Base-by-base conservation (phyloP, 192 early-diverging fungal species). In the Mortierella hygrophila region DNA sequence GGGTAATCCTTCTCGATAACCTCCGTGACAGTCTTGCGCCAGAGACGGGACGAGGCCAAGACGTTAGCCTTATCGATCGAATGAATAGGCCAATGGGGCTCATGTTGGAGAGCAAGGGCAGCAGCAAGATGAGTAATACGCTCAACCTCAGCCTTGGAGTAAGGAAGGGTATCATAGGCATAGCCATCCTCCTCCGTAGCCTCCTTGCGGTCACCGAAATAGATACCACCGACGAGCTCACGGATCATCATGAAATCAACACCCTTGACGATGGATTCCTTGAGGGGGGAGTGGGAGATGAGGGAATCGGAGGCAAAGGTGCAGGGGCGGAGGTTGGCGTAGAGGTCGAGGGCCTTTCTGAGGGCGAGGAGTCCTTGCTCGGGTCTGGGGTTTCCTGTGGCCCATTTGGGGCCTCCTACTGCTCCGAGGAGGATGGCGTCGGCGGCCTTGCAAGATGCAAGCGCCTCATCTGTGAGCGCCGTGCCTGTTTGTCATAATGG, bases 41-140 rank as follows among this genome's bases (percentile, higher is more conserved):
- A 99, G 73, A 99, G 94, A 88, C 98, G 95, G 26, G 98, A 99
- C 2, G 97, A 96, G 37, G 98, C 98, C 68, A 99, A 91, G 3
- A 99, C 98, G 87, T 99, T 99, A 74, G 98, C 98, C 92, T 99
- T 99, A 93, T 99, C 98, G 75, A 99, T 96, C 35, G 97, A 98
- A 80, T 97, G 98, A 83, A 99, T 97, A 70, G 95, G 93, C 76
- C 93, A 92, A 18, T 94, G 93, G 49, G 98, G 98, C 70, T 90
- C 91, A 32, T 94, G 91, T 82, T 95, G 88, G 63, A 95, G 89
- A 46, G 98, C 94, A 74, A 99, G 90, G 68, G 93, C 89, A 26
- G 95, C 97, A 72, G 99, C 99, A 37, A 99, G 93, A 60, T 97
- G 97, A 15, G 99, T 98, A 82, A 99, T 97, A 85, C 99, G 95